A percentile compares a stretch with the other conserved stretches of the same genome.
Evolutionary conservation across 768 basidiomycete genomes (phyloP).

Genomic region (Trametes punicea): DNA sequence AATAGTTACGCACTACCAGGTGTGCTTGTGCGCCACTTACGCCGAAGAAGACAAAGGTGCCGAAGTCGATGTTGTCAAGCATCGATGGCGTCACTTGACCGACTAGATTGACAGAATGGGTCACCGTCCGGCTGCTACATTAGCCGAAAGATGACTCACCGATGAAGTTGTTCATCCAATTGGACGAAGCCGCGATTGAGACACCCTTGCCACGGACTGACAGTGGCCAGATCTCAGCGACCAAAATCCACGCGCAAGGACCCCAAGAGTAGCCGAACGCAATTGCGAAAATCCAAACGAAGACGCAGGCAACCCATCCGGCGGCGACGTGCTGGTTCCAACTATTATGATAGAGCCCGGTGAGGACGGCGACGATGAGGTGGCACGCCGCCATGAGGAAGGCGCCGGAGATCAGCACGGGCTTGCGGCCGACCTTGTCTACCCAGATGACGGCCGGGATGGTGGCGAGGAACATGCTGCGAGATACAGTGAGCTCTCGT

Average conservation of each 20-base stretch:
- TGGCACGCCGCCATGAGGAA: slow-evolving; percentile 71
- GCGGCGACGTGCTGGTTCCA: slow-evolving; percentile 50
- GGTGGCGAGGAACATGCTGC: slow-evolving; percentile 70
- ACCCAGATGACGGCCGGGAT: slow-evolving; percentile 83
- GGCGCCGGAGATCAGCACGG: slow-evolving; percentile 69
- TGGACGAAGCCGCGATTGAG: slow-evolving; percentile 71
- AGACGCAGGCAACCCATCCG: slow-evolving; percentile 67
- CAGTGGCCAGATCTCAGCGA: slow-evolving; percentile 72
- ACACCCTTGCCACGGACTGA: slow-evolving; percentile 73
- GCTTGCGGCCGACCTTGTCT: slow-evolving; percentile 72
- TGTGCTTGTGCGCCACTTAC: slow-evolving; percentile 32
- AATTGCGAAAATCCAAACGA: slow-evolving; percentile 75
- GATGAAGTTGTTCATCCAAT: slow-evolving; percentile 84
- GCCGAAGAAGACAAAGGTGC: slow-evolving; percentile 78
- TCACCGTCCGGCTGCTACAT: not conserved
- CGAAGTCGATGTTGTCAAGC: slow-evolving; percentile 60
- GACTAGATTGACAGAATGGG: slow-evolving; percentile 30
- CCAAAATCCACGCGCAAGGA: slow-evolving; percentile 74
- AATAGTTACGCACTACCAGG: not conserved
- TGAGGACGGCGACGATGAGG: slow-evolving; percentile 64
- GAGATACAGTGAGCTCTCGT: not conserved
- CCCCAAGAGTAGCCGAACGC: slow-evolving; percentile 79
- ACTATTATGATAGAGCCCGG: slow-evolving; percentile 52
- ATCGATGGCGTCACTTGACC: slow-evolving; percentile 72
- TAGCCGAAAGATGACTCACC: slow-evolving; percentile 34